Base-by-base conservation (phyloP, 73 alveolate genomes). In the Tetrahymena borealis region DNA sequence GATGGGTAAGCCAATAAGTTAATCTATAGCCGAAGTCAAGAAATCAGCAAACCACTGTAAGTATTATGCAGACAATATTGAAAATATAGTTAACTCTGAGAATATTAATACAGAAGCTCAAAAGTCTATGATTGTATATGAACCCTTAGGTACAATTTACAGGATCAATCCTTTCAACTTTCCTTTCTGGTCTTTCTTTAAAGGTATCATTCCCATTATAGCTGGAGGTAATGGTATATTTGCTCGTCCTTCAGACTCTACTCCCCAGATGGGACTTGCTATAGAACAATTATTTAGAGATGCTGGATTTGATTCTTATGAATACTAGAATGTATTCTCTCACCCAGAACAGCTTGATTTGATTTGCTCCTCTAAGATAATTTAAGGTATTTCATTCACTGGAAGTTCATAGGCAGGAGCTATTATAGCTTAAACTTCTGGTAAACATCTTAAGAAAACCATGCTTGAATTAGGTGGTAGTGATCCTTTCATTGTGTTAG, bases 401-500 rank as follows among this genome's bases (percentile, higher is more conserved):
- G 99, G 99, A 18, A 42, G 96, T 11, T 94, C 96, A n/a, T 18
- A 77, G 32, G 99, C 97, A 42, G 99, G 99, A 37, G 91, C 92
- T 32, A 91, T 90, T 16, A 94, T 97, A 16, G 98, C 96, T 31
- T 95, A 95, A 32, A 78, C 91, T 11, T 96, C 98, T 33, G 98
- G 98, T 38, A 92, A 90, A 79, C 94, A 92, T 60, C 78, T 97
- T 43, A 97, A 97, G 60, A 96, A 92, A 92, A 38, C 90, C 43
- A 97, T 91, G 6, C 90, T 96, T 36, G 99, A 97, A 94, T 94
- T 97, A 18, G 99, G 99, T 18, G 99, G 99, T 4, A 91, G 97
- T 39, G 99, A 97, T 95, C 97, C 99, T n/a, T 97, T 96, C 78
- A 95, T 97, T 90, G 98, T 97, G 33, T 92, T 96, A 11, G 94